phyloP scores from a whole-genome alignment of 129 eudicot species.

The Escallonia rubra region DNA sequence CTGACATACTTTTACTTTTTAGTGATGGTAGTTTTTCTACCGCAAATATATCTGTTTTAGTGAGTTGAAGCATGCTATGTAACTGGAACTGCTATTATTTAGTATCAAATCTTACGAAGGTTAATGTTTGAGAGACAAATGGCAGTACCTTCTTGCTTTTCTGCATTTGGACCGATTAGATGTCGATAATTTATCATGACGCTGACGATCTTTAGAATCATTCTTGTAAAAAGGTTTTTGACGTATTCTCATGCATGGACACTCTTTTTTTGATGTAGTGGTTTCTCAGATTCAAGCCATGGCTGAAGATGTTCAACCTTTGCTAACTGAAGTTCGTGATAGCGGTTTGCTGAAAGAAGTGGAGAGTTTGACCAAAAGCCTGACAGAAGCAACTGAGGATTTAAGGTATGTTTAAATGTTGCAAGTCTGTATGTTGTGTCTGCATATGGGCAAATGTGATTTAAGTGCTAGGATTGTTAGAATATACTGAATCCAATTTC shows the following conservation, averaged over 20 bases:
- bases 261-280: slow-evolving; percentile 46
- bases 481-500: no score
- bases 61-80: no score
- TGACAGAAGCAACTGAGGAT: slow-evolving; percentile 76
- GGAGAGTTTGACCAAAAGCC: slow-evolving; percentile 86
- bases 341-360: slow-evolving; percentile 89
- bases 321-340: slow-evolving; percentile 79
- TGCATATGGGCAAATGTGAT: neutral
- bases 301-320: slow-evolving; percentile 87
- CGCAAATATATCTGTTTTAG: no score
- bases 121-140: neutral
- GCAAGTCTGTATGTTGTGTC: neutral
- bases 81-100: no score
- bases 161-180: neutral
- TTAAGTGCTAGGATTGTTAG: no score
- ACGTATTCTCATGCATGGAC: slow-evolving; percentile 24
- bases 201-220: no score
- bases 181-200: neutral
- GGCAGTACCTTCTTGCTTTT: neutral
- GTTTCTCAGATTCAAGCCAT: slow-evolving; percentile 80
- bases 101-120: no score
- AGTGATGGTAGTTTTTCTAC: no score
- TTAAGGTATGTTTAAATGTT: slow-evolving; percentile 41
- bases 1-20: no score
- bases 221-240: neutral